Conservation (phyloP, 108 stramenopile species). For the Cyclotella kingstonii region DNA sequence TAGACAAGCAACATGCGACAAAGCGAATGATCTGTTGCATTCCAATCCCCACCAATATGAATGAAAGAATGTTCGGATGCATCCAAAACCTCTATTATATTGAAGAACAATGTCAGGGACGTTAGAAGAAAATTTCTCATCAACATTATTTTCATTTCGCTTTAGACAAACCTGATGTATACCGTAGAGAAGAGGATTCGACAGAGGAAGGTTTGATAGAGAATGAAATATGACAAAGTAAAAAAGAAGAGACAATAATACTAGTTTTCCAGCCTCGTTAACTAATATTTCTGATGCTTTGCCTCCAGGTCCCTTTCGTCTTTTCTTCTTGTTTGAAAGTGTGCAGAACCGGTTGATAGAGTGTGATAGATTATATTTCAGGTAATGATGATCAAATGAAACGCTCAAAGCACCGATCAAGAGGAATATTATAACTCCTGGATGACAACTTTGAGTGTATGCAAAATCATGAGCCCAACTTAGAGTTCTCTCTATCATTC, state of each 20-base stretch:
- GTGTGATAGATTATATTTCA: too few species aligned
- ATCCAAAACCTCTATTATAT: conserved; percentile 71
- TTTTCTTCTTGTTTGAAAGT: conserved; percentile 9
- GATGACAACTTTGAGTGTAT: conserved; percentile 19
- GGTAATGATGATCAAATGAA: not conserved
- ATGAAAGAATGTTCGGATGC: conserved; percentile 64
- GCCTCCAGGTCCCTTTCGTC: not conserved
- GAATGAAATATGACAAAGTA: conserved; percentile 74
- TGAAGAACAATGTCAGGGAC: too few species aligned
- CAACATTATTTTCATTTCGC: not conserved
- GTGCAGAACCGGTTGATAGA: not conserved
- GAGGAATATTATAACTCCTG: conserved; percentile 3
- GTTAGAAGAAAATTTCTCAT: too few species aligned
- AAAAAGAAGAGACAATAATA: conserved; percentile 36
- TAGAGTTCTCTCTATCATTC: conserved; percentile 25
- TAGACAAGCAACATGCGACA: too few species aligned
- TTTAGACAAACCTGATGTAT: conserved; percentile 50
- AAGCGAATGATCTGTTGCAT: too few species aligned
- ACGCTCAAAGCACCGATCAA: conserved; percentile 20
- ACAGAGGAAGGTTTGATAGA: conserved; percentile 67
- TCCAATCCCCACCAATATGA: conserved; percentile 42
- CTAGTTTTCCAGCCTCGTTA: conserved; percentile 10
- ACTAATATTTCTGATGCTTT: too few species aligned
- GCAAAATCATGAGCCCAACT: conserved; percentile 33
- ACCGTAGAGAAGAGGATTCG: conserved; percentile 60